Conservation (phyloP, 345 rosid genomes). For the Nephelium lappaceum region DNA sequence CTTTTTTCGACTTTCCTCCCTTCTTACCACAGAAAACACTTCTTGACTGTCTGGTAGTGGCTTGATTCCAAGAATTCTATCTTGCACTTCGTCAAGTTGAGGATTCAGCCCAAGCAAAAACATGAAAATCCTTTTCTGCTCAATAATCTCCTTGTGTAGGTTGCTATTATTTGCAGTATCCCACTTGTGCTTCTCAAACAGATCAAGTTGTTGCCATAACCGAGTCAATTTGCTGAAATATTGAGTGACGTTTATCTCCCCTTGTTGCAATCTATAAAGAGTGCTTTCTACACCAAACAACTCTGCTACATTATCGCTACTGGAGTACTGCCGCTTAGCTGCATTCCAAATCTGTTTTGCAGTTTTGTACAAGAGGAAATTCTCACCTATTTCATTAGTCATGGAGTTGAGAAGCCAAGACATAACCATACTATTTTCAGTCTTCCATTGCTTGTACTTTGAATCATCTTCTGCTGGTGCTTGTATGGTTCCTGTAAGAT, state of each 20-base stretch:
- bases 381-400: background rate
- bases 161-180: no score
- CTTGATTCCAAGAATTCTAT: no score
- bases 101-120: no score
- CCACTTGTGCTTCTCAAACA: no score
- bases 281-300: background rate
- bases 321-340: background rate
- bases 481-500: background rate
- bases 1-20: no score
- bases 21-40: no score
- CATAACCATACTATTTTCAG: background rate
- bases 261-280: background rate
- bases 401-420: background rate
- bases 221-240: background rate
- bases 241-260: background rate
- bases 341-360: background rate
- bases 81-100: no score
- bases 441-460: background rate
- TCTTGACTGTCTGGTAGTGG: no score
- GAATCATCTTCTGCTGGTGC: background rate
- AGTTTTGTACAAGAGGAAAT: background rate
- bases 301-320: background rate
- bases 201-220: no score
- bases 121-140: no score
- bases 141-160: no score